phyloP scores from a whole-genome alignment of 148 eudicot genomes.

The Rhododendron simsii region DNA sequence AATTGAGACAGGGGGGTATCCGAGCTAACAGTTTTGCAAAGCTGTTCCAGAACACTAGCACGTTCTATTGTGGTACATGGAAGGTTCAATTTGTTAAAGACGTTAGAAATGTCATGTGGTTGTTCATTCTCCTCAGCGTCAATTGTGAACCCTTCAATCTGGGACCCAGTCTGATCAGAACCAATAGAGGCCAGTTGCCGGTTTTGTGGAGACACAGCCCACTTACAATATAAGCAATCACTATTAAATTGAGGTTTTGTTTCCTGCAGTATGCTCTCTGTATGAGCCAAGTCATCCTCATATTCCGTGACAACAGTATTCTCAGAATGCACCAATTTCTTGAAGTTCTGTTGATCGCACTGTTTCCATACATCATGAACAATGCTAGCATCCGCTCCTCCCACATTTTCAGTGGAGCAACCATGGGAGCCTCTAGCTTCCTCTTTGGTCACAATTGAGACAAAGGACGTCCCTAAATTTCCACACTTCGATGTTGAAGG shows the following conservation, averaged over 20 bases:
- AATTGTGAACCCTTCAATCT: conserved; percentile 51
- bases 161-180: conserved; percentile 49
- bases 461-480: conserved; percentile 16
- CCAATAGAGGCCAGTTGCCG: conserved; percentile 29
- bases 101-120: conserved; percentile 17
- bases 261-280: conserved; percentile 15
- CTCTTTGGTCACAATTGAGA: conserved; percentile 21
- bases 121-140: conserved; percentile 28
- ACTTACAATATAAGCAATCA: background rate
- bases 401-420: conserved; percentile 16
- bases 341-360: conserved; percentile 11
- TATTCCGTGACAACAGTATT: conserved; percentile 3
- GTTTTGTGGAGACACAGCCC: conserved; percentile 16
- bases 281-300: conserved; percentile 16
- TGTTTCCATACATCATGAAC: conserved; percentile 11
- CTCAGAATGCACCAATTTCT: conserved; percentile 14
- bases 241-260: conserved; percentile 18
- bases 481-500: conserved; percentile 14
- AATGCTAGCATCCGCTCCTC: conserved; percentile 12
- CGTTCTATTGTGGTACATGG: conserved; percentile 37
- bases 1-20: conserved; percentile 55
- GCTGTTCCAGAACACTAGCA: conserved; percentile 51
- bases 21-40: conserved; percentile 49
- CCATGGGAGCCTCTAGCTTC: conserved; percentile 23
- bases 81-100: conserved; percentile 26